Evolutionary conservation across 2,329 filamentous ascomycete species (phyloP), one percentile per base, ranked within the genome.

Genomic region (Talaromyces sp.): DNA sequence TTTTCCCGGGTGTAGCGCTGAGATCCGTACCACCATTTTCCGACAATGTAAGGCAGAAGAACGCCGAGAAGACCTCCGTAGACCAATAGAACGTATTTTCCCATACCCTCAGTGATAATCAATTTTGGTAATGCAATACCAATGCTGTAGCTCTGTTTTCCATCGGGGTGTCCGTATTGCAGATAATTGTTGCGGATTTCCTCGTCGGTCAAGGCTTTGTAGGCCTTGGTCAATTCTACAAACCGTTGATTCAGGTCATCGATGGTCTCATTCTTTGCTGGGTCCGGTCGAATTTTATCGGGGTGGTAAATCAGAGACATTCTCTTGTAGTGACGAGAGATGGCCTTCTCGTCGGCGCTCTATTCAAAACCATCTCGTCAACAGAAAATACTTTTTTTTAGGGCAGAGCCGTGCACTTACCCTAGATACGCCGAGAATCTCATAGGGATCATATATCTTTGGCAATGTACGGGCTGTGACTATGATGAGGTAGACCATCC

Each of bases 11-110:
- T 98, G 79, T 91, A 87, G 72, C 89, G 87, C 78, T 97, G 94
- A 39, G 92, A 96, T 67, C 96, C 95, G 76, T 99, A 99, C 95
- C 95, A 99, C 95, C 95, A 99, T 66, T 90, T 93, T 57, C 95
- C 95, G 64, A 99, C 94, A 57, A 95, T 83, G 77, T 96, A 99
- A 2, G 95, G 95, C 61, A 99, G 83, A 67, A 97, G 82, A 67
- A 98, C 91, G 63, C 94, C 95, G 61, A 99, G 88, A 45, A 98
- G 85, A 39, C 90, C 79, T 43, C 92, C 93, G 77, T 99, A 99
- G 68, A 97, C 85, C 65, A 97, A 83, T 67, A 99, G 84, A 62
- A 99, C 90, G 74, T 96, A 98, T 82, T 97, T 98, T 70, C 93
- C 94, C 77, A 95, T 96, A 63, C 93, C 94, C 70, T 97, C 92